Conservation (phyloP, 257 asterid species). For the Anisodus acutangulus region DNA sequence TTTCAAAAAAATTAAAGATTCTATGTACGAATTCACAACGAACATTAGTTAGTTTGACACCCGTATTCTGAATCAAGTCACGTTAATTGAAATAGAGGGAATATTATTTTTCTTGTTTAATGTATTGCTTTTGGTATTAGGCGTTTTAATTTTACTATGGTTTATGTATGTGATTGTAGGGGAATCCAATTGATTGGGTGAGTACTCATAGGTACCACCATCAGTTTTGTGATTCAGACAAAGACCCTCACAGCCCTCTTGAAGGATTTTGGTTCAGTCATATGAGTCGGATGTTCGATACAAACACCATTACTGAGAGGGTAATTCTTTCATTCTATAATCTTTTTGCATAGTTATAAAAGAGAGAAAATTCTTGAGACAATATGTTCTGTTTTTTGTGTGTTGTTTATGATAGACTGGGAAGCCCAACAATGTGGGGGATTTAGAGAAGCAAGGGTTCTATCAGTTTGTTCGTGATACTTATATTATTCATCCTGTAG, state of each 20-base stretch:
- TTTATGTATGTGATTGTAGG: constrained; percentile 41
- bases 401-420: constrained; percentile 53
- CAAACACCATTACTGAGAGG: constrained; percentile 48
- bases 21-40: too few species aligned
- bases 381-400: background rate
- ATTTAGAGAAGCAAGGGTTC: constrained; percentile 72
- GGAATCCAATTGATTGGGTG: constrained; percentile 87
- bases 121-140: background rate
- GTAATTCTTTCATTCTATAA: constrained; percentile 36
- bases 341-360: background rate
- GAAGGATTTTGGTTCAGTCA: constrained; percentile 93
- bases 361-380: background rate
- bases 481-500: constrained; percentile 59
- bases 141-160: background rate
- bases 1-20: too few species aligned
- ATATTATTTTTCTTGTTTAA: too few species aligned
- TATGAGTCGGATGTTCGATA: constrained; percentile 78
- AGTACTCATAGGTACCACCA: constrained; percentile 89
- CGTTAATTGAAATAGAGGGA: too few species aligned
- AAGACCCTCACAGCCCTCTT: constrained; percentile 77
- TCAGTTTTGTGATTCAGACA: constrained; percentile 76
- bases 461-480: constrained; percentile 60
- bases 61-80: too few species aligned
- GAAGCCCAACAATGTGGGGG: constrained; percentile 67
- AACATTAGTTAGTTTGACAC: too few species aligned